Conservation (phyloP, 306 rosid genomes). For the Quercus alba region DNA sequence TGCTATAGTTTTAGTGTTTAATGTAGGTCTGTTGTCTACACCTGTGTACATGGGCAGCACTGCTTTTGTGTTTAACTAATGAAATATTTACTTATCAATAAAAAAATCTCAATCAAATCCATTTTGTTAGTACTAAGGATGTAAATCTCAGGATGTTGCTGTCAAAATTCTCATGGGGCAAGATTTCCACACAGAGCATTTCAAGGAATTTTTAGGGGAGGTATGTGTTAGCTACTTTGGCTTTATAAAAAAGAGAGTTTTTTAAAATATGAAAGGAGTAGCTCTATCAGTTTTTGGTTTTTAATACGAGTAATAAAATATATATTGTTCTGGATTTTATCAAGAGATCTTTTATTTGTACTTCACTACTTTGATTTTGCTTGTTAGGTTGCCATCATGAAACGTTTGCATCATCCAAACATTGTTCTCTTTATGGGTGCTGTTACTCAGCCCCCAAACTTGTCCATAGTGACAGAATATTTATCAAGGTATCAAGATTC, state of each 20-base stretch:
- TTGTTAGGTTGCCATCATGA: slow-evolving; percentile 86
- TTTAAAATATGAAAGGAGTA: background rate
- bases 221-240: slow-evolving; percentile 31
- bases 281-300: background rate
- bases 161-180: slow-evolving; percentile 91
- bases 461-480: slow-evolving; percentile 95
- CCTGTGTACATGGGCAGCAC: too few relatives aligned
- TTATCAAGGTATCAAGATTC: slow-evolving; percentile 65
- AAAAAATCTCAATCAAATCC: background rate
- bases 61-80: too few relatives aligned
- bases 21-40: too few relatives aligned
- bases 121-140: slow-evolving; percentile 15
- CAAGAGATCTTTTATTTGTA: slow-evolving; percentile 2
- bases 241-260: background rate
- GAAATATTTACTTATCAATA: too few relatives aligned
- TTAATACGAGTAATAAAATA: background rate
- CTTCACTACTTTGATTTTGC: slow-evolving; percentile 29
- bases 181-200: slow-evolving; percentile 68
- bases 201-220: slow-evolving; percentile 80
- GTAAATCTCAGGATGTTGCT: slow-evolving; percentile 76
- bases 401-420: slow-evolving; percentile 85
- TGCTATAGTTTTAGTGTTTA: too few relatives aligned
- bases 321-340: background rate
- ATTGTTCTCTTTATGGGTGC: slow-evolving; percentile 97
- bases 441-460: slow-evolving; percentile 80